A percentile compares a stretch with the other conserved stretches of the same genome.
Evolutionary conservation across 768 basidiomycete species (phyloP).

Genomic region (Fomitopsis serialis): DNA sequence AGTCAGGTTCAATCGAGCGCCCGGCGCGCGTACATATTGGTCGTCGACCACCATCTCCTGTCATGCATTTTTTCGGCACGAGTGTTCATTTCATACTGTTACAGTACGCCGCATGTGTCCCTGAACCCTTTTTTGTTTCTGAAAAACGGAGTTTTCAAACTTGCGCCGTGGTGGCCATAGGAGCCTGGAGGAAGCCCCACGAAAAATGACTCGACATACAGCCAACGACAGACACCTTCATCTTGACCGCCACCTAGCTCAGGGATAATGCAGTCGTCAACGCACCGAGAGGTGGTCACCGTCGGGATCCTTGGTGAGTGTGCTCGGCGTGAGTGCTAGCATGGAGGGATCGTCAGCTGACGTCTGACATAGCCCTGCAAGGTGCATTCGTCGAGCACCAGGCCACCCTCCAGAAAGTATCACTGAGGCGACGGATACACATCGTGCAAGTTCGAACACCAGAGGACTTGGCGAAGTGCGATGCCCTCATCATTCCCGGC

Average conservation of each 20-base stretch:
- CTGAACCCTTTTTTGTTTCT: too few species aligned
- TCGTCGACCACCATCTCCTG: too few species aligned
- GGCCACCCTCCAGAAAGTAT: conserved; percentile 54
- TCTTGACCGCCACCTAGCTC: background rate
- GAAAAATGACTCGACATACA: background rate
- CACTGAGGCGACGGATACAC: conserved; percentile 38
- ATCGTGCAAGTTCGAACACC: conserved; percentile 63
- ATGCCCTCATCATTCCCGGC: conserved; percentile 90
- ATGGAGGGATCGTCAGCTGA: background rate
- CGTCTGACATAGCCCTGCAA: conserved; percentile 63
- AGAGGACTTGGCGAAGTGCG: conserved; percentile 70
- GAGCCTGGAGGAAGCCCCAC: background rate
- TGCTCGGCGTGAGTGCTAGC: too few species aligned
- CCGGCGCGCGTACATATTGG: too few species aligned
- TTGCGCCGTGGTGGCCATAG: background rate
- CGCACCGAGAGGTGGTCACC: conserved; percentile 9
- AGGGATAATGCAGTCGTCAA: background rate
- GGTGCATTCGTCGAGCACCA: conserved; percentile 92
- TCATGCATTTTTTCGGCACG: too few species aligned
- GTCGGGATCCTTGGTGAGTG: conserved; percentile 15
- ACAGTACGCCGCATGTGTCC: too few species aligned
- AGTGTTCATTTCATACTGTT: too few species aligned
- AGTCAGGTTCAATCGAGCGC: too few species aligned
- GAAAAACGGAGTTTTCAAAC: background rate
- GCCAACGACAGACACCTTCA: background rate